Percentiles rank a stretch among this genome's conserved stretches.
Conservation (phyloP, 129 eudicot genomes). For the Mikania micrantha region DNA sequence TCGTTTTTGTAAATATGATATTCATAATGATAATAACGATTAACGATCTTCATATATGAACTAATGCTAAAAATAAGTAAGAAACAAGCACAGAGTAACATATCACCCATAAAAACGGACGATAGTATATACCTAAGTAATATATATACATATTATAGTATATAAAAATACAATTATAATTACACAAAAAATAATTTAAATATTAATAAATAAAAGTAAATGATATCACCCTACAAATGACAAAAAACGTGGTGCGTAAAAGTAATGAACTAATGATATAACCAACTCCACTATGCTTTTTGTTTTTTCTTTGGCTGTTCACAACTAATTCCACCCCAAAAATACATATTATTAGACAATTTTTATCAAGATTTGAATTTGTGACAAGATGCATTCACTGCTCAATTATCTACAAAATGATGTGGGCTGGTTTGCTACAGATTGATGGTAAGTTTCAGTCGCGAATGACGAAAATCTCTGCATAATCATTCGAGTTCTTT, state of each 20-base stretch:
- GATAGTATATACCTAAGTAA: no score
- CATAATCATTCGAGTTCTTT: conserved; percentile 67
- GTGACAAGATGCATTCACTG: conserved; percentile 18
- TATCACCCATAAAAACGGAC: no score
- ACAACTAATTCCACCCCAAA: conserved; percentile 12
- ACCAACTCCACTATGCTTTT: conserved; percentile 12
- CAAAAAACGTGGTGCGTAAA: background rate
- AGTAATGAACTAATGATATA: background rate
- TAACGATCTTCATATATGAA: no score
- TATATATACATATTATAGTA: no score
- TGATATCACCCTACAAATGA: conserved; percentile 16
- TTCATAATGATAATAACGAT: no score
- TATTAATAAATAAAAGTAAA: no score
- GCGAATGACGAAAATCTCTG: background rate
- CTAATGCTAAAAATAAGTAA: no score
- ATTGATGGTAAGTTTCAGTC: background rate
- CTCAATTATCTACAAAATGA: conserved; percentile 25
- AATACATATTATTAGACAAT: conserved; percentile 25
- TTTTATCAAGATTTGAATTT: background rate
- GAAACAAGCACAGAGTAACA: no score
- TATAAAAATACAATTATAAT: no score
- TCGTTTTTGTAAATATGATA: no score
- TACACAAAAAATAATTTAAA: no score
- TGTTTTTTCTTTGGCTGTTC: conserved; percentile 13
- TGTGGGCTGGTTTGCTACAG: conserved; percentile 3